Base-by-base conservation (phyloP, 208 protist species). In the Trypanosoma congolense region DNA sequence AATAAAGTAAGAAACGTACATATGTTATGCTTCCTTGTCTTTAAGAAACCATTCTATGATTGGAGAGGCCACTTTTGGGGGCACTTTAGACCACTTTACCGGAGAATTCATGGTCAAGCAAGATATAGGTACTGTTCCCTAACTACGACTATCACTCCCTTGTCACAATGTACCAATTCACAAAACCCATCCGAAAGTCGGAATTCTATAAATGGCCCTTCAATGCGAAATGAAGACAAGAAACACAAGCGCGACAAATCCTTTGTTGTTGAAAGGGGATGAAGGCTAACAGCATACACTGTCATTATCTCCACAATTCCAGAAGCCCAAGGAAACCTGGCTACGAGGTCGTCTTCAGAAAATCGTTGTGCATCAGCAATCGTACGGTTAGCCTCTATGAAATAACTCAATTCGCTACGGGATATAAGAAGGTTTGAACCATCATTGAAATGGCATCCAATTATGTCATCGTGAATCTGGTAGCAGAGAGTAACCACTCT, bases 401-500 rank as follows among this genome's bases (percentile, higher is more conserved):
- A 60, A 43, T 41, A 51, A 28, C 55, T 60, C 31, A 43, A 21
- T 22, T 60, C 55, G n/a, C 28, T 22, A 51, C n/a, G 30, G 24
- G 36, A 28, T 49, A 60, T 50, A 31, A 60, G 29, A 43, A 60
- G 44, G 25, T 60, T 60, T 19, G 55, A 48, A 9, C 55, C 55
- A 60, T 60, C 55, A 24, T 30, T 49, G 29, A 60, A 60, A 87
- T 75, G 80, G 81, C 92, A 95, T 73, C 96, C 97, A 96, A 96
- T 79, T 87, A 77, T 88, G 86, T 96, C 88, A 87, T 96, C 88
- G 87, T 92, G 90, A 84, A 93, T 97, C 96, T 93, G 94, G 97
- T 76, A 79, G 78, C 84, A 79, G 84, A 79, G 73, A 73, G 71
- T 54, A 58, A 69, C 61, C 30, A 55, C 57, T 62, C 59, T 65